Evolutionary conservation across 192 early-diverging fungal species (phyloP).

Genomic region (Coemansia sp.): DNA sequence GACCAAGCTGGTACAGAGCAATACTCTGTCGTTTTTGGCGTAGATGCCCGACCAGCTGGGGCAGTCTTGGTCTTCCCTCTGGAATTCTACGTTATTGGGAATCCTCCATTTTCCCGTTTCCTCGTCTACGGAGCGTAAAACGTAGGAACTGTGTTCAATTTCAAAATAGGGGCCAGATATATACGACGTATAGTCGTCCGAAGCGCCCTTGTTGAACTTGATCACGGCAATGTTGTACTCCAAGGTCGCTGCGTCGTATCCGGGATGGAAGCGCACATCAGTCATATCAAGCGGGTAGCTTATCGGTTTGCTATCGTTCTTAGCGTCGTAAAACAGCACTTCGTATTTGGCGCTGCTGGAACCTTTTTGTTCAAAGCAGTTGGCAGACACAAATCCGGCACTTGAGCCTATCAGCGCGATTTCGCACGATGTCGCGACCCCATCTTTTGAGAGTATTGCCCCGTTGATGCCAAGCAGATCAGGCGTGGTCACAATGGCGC

Average conservation of each 20-base stretch:
- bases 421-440: too few relatives aligned
- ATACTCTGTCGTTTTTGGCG: background rate
- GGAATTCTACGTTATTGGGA: background rate
- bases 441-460: too few relatives aligned
- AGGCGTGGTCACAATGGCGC: too few relatives aligned
- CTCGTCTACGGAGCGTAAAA: background rate
- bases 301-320: too few relatives aligned
- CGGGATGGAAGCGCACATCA: slow-evolving; percentile 1
- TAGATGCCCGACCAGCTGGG: background rate
- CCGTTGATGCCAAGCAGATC: too few relatives aligned
- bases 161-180: background rate
- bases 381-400: too few relatives aligned
- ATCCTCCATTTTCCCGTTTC: background rate
- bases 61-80: background rate
- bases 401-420: too few relatives aligned
- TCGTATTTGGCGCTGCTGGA: too few relatives aligned
- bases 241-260: background rate
- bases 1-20: background rate
- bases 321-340: too few relatives aligned
- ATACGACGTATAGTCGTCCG: background rate
- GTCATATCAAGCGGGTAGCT: too few relatives aligned
- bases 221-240: slow-evolving; percentile 6
- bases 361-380: too few relatives aligned
- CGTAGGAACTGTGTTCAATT: background rate
- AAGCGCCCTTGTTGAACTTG: slow-evolving; percentile 4